Evolutionary conservation across 1,284 basidiomycete species (phyloP).

Genomic region (Cystobasidiaceae sp.): DNA sequence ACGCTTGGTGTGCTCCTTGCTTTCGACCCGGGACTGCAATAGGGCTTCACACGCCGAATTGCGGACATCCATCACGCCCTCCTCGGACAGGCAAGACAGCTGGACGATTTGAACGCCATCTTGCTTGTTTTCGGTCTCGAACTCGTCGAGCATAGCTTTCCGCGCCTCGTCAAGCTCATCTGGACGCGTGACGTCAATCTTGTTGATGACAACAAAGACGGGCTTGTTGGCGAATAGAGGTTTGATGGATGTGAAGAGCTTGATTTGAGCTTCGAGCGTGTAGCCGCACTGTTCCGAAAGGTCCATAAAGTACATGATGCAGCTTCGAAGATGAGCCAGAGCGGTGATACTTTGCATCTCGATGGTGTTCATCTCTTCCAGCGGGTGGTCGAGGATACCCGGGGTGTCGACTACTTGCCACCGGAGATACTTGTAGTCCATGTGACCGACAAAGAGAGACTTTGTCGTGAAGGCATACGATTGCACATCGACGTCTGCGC

Average conservation of each 20-base stretch:
- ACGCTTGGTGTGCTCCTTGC: slow-evolving; percentile 86
- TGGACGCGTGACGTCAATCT: slow-evolving; percentile 81
- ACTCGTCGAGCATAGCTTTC: slow-evolving; percentile 74
- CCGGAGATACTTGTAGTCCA: slow-evolving; percentile 94
- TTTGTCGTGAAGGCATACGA: slow-evolving; percentile 98
- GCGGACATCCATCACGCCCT: slow-evolving; percentile 91
- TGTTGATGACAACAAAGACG: slow-evolving; percentile 87
- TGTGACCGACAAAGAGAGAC: slow-evolving; percentile 89
- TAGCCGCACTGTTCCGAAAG: slow-evolving; percentile 94
- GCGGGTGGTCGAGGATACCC: slow-evolving; percentile 57
- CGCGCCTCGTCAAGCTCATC: slow-evolving; percentile 71
- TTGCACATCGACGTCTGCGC: slow-evolving; percentile 94
- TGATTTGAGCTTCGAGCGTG: slow-evolving; percentile 86
- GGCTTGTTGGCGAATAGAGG: slow-evolving; percentile 90
- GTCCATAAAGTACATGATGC: slow-evolving; percentile 95
- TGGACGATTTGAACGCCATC: slow-evolving; percentile 58
- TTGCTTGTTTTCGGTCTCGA: slow-evolving; percentile 66
- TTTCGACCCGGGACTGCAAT: slow-evolving; percentile 84
- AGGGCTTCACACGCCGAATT: slow-evolving; percentile 87
- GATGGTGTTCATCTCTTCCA: slow-evolving; percentile 98
- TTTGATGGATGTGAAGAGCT: slow-evolving; percentile 96
- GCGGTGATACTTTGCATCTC: slow-evolving; percentile 99
- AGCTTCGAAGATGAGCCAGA: slow-evolving; percentile 83
- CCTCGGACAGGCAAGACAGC: slow-evolving; percentile 86
- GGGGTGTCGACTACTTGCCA: slow-evolving; percentile 81